Base-by-base conservation (phyloP, 192 early-diverging fungal species). In the Gamsiella multidivaricata region DNA sequence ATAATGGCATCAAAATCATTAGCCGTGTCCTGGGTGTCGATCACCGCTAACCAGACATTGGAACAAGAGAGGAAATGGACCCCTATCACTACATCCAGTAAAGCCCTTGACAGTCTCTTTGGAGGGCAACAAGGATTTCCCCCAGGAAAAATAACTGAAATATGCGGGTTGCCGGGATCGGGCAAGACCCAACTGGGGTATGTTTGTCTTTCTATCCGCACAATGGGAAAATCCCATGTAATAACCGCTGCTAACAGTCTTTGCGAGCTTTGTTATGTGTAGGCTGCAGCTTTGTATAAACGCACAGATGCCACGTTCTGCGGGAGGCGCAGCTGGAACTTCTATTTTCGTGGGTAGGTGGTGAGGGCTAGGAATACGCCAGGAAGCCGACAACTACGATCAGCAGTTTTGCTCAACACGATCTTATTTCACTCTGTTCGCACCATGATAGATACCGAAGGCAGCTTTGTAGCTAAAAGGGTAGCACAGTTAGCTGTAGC, bases 141-240 rank as follows among this genome's bases (percentile, higher is more conserved):
- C 17, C 61, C 60, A 51, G 65, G 74, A 33, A 78, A 69, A 22
- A 59, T 78, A 10, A 78, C 74, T 12, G 74, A 78, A 15, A 45
- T 78, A 15, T 78, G 65, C 29, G 74, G 74, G 3, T 54, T 68
- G 0, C 28, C 74, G 0, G 74, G 74, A 9, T 51, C 65, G 15
- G 74, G 74, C 18, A 78, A 78, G 31, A 78, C 74, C 4, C 74
- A 78, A 14, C 18, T 78, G 3, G 74, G 74, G 74, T 78, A 78
- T 37, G 49, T 2, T 9, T 22, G 12, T 4, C 6, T 50, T 9
- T 9, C 9, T 22, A 36, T 33, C 12, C 34, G 12, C 29, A 56
- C 32, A 4, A 51, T 51, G 7, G 3, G 29, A 15, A 49, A 41
- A 33, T 22, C 0, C 22, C 6, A 31, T 18, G 23, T 41, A 9